Conservation (phyloP, 495 filamentous ascomycete species). For the Xylaria longipes region DNA sequence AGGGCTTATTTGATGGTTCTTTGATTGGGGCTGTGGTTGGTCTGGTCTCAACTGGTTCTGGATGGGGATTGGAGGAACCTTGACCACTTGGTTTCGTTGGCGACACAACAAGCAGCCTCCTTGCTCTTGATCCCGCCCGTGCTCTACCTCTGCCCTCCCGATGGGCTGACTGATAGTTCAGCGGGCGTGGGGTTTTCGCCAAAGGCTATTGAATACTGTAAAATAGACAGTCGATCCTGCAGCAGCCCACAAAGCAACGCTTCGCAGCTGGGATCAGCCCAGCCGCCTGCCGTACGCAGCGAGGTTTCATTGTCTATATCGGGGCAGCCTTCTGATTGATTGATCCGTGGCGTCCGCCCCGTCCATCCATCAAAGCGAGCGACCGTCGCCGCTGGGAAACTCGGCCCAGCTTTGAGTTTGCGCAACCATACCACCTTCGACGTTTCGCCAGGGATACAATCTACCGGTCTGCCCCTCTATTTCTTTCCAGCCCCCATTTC, state of each 20-base stretch:
- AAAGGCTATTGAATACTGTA: constrained; percentile 22
- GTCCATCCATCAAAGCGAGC: constrained; percentile 21
- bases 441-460: constrained; percentile 19
- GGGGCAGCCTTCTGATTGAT: constrained; percentile 22
- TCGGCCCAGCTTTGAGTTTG: constrained; percentile 21
- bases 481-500: neutral
- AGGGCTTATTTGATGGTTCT: constrained; percentile 27
- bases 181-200: constrained; percentile 9
- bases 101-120: constrained; percentile 29
- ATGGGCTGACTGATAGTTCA: neutral
- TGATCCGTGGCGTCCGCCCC: constrained; percentile 2
- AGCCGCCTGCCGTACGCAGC: constrained; percentile 23
- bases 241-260: constrained; percentile 22
- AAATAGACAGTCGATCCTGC: constrained; percentile 13
- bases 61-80: constrained; percentile 39
- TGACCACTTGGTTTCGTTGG: constrained; percentile 37
- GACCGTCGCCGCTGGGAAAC: constrained; percentile 2
- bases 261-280: constrained; percentile 26
- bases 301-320: constrained; percentile 24
- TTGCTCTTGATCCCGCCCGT: neutral
- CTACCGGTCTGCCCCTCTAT: neutral
- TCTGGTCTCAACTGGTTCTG: constrained; percentile 32
- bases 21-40: constrained; percentile 34
- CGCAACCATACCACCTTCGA: constrained; percentile 20
- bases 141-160: neutral